phyloP scores from a whole-genome alignment of 2,329 filamentous ascomycete species.

The Aphanocladium album region DNA sequence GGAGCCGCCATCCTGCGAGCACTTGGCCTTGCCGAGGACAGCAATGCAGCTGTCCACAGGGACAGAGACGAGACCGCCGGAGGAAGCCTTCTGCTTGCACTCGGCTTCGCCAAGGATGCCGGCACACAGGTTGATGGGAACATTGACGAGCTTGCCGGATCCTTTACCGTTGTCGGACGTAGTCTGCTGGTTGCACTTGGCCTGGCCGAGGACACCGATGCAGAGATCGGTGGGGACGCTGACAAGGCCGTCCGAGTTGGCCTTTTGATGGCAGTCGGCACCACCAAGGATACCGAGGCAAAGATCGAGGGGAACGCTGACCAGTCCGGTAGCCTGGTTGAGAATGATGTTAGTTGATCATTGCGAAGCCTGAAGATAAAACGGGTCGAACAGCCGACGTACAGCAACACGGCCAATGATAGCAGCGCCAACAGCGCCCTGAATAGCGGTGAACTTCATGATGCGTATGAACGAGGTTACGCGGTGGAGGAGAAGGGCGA shows the following conservation, averaged over 20 bases:
- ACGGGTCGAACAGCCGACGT: not conserved
- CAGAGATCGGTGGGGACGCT: not conserved
- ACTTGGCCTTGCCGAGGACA: not conserved
- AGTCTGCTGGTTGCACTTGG: not conserved
- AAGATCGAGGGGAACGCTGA: not conserved
- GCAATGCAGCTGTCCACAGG: constrained; percentile 1
- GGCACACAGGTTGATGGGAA: not conserved
- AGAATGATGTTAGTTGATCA: not conserved
- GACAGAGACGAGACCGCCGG: constrained; percentile 1
- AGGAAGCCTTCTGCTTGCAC: constrained; percentile 5
- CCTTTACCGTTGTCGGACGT: not conserved
- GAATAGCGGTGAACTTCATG: not conserved
- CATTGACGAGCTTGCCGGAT: not conserved
- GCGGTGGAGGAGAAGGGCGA: not conserved
- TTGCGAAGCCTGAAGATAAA: not conserved
- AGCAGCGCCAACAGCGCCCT: not conserved
- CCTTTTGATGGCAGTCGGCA: not conserved
- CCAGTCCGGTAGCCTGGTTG: not conserved
- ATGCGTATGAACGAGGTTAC: not conserved
- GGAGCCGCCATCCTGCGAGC: not conserved
- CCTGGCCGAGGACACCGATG: not conserved
- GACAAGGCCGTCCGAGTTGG: not conserved
- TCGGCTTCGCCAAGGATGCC: constrained; percentile 2
- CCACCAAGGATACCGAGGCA: constrained; percentile 3
- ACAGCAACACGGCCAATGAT: not conserved